Evolutionary conservation across 768 basidiomycete genomes (phyloP).

Genomic region (Paxillus ammoniavirescens): DNA sequence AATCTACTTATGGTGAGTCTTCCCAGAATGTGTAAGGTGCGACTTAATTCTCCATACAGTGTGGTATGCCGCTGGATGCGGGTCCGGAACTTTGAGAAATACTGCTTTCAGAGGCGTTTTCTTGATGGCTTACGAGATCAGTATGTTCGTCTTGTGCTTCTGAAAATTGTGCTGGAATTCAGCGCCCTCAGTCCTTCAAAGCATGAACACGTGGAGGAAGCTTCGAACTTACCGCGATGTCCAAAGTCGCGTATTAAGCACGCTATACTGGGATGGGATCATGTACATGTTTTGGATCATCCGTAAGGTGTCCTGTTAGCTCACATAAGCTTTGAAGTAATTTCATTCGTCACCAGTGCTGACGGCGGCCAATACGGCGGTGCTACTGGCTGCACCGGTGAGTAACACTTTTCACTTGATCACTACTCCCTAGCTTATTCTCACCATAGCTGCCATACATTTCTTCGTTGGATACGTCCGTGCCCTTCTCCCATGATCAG

Average conservation of each 20-base stretch:
- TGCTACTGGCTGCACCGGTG: constrained; percentile 21
- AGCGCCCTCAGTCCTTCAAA: constrained; percentile 20
- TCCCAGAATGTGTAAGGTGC: background rate
- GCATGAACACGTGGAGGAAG: constrained; percentile 23
- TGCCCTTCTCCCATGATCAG: background rate
- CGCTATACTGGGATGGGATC: constrained; percentile 28
- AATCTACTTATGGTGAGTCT: constrained; percentile 21
- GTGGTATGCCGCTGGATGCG: constrained; percentile 18
- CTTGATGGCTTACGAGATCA: constrained; percentile 19
- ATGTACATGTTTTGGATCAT: constrained; percentile 25
- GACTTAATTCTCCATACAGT: constrained; percentile 7
- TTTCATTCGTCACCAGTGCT: constrained; percentile 6
- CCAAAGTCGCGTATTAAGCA: constrained; percentile 17
- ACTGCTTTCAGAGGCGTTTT: constrained; percentile 12
- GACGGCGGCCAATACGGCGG: constrained; percentile 11
- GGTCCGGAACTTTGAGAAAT: constrained; percentile 16
- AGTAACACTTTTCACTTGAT: background rate
- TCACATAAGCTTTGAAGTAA: background rate
- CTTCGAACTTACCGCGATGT: constrained; percentile 20
- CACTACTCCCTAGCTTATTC: background rate
- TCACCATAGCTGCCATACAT: constrained; percentile 12
- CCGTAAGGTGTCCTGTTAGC: constrained; percentile 1
- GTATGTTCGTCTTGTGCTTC: constrained; percentile 5
- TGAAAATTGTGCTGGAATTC: background rate
- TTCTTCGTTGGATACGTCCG: constrained; percentile 22